phyloP scores from a whole-genome alignment of 768 basidiomycete genomes.

The Mycena vulgaris region DNA sequence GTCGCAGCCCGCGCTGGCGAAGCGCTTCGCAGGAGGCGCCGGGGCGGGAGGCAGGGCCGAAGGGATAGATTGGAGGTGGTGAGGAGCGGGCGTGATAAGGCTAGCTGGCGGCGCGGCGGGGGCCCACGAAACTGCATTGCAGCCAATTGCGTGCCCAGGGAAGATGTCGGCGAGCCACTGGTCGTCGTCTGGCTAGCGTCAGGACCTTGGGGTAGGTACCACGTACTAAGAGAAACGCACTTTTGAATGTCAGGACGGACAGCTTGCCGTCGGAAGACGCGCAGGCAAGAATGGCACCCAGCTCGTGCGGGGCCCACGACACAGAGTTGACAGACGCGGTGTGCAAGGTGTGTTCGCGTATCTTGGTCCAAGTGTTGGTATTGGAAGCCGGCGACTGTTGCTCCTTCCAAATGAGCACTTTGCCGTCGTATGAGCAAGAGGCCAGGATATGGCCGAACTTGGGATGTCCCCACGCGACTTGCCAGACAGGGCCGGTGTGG shows the following conservation, averaged over 20 bases:
- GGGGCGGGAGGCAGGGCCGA: conserved; percentile 56
- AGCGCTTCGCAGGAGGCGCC: conserved; percentile 84
- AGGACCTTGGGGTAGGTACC: background rate
- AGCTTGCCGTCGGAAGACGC: conserved; percentile 98
- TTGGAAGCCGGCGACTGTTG: conserved; percentile 68
- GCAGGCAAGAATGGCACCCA: conserved; percentile 96
- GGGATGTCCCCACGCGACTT: conserved; percentile 98
- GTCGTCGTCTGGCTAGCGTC: conserved; percentile 81
- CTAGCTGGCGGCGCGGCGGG: conserved; percentile 91
- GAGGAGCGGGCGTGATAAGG: conserved; percentile 74
- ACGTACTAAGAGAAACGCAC: conserved; percentile 59
- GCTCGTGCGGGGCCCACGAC: conserved; percentile 99
- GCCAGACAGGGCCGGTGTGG: conserved; percentile 98
- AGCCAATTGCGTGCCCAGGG: conserved; percentile 95
- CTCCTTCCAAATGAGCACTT: conserved; percentile 99
- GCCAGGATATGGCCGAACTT: conserved; percentile 97
- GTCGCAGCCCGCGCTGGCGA: conserved; percentile 97
- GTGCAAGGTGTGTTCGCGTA: conserved; percentile 96
- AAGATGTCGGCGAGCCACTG: conserved; percentile 97
- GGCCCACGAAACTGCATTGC: conserved; percentile 98
- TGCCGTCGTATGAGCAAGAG: conserved; percentile 98
- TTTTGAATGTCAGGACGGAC: conserved; percentile 97
- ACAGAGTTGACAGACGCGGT: conserved; percentile 98
- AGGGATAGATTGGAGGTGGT: conserved; percentile 65
- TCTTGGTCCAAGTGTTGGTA: conserved; percentile 79